Conservation (phyloP, 2,329 filamentous ascomycete genomes). For the Fusarium duplospermum region DNA sequence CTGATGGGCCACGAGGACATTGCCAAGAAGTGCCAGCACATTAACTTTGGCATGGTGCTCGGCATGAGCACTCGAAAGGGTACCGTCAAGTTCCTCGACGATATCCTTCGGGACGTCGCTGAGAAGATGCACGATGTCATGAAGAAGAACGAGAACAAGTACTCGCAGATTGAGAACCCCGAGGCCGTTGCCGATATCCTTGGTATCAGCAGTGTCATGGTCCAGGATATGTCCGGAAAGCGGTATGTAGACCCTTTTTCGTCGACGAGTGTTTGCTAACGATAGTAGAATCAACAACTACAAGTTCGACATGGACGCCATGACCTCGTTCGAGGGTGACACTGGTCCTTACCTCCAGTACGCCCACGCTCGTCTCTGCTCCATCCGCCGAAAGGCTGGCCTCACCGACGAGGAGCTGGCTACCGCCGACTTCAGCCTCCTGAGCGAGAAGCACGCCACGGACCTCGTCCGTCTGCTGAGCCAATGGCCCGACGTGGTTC, state of each 20-base stretch:
- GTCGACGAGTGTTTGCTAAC: neutral
- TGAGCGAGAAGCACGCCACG: constrained; percentile 77
- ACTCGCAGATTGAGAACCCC: constrained; percentile 87
- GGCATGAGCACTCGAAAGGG: constrained; percentile 79
- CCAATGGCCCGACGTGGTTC: constrained; percentile 86
- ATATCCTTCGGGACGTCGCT: constrained; percentile 71
- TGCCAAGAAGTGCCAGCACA: constrained; percentile 75
- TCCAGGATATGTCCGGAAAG: constrained; percentile 98
- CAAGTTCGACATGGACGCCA: constrained; percentile 81
- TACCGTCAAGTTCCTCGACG: constrained; percentile 76
- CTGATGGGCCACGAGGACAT: constrained; percentile 77
- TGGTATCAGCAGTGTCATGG: constrained; percentile 96
- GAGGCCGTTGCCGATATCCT: constrained; percentile 85
- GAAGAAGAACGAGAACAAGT: constrained; percentile 90
- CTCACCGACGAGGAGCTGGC: constrained; percentile 68
- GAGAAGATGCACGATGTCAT: constrained; percentile 99
- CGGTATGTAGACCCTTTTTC: constrained; percentile 61
- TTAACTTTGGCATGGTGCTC: constrained; percentile 80
- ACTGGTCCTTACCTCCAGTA: constrained; percentile 89
- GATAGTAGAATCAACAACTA: constrained; percentile 69
- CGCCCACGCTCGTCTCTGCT: constrained; percentile 78
- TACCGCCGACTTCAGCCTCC: constrained; percentile 73
- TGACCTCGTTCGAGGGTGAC: constrained; percentile 87
- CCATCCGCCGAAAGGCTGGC: constrained; percentile 68
- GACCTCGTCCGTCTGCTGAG: constrained; percentile 81